These are phyloP conservation scores for Aspergillus nanangensis DNA, from an alignment of 495 filamentous ascomycete species.

Conservation along the genomic window DNA sequence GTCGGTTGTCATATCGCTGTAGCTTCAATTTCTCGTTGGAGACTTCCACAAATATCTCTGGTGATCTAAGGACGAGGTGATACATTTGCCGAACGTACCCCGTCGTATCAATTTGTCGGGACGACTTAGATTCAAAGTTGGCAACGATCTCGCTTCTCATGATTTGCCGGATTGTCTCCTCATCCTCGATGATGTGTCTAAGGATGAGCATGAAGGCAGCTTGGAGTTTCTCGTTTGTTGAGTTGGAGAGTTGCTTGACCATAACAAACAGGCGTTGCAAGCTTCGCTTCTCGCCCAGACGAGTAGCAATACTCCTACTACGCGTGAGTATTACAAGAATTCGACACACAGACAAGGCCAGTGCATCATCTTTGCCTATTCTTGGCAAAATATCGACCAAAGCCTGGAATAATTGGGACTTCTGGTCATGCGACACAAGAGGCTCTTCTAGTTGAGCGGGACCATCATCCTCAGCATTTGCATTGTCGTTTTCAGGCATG, in stretches of 20 bases:
- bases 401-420: slow-evolving; percentile 64
- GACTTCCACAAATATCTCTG: slow-evolving; percentile 86
- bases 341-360: slow-evolving; percentile 79
- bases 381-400: slow-evolving; percentile 78
- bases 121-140: slow-evolving; percentile 61
- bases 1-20: slow-evolving; percentile 51
- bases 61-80: slow-evolving; percentile 77
- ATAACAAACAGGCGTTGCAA: slow-evolving; percentile 89
- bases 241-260: slow-evolving; percentile 82
- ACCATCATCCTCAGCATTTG: slow-evolving; percentile 36
- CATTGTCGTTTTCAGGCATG: slow-evolving; percentile 54
- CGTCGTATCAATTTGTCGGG: slow-evolving; percentile 62
- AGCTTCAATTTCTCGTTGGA: slow-evolving; percentile 81
- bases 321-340: slow-evolving; percentile 90
- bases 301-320: slow-evolving; percentile 64
- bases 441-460: slow-evolving; percentile 55
- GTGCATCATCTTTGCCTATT: slow-evolving; percentile 77
- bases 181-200: slow-evolving; percentile 91
- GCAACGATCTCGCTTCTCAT: slow-evolving; percentile 87
- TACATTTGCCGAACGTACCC: slow-evolving; percentile 73
- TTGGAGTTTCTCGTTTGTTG: slow-evolving; percentile 69
- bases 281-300: slow-evolving; percentile 80
- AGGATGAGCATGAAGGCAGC: slow-evolving; percentile 82
- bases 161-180: slow-evolving; percentile 81
- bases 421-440: slow-evolving; percentile 62